Base-by-base conservation (phyloP, 2,329 filamentous ascomycete genomes). In the Clonostachys byssicola region DNA sequence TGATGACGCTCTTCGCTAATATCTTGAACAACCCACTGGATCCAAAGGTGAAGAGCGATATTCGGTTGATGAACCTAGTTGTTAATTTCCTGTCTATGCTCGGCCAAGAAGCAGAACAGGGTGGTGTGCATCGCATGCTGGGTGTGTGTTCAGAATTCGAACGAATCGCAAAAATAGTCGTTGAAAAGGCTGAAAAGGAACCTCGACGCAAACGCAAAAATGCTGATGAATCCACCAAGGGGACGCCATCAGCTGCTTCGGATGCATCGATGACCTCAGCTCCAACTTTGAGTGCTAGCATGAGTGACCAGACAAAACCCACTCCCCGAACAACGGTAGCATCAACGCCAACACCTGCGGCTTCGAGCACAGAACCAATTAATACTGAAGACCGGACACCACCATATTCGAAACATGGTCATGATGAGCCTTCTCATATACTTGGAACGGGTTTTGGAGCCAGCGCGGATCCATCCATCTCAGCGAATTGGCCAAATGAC, bases 121-220 rank as follows among this genome's bases (percentile, higher is more conserved):
- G 91, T 40, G 92, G 89, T 57, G 89, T 97, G 6, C 89, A 90
- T 62, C 88, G 94, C 44, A 97, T 97, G 90, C 80, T 96, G 16
- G 87, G 86, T 20, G 86, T 97, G 2, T 97, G 92, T 65, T 83
- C 89, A n/a, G 94, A 99, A 60, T 99, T 99, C 57, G 92, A 96
- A 64, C 84, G 94, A 49, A 96, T 99, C 53, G 91, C 91, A 35
- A 89, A 86, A 60, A 83, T 91, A 4, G 90, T 96, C 9, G 84
- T 97, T 42, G 92, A 97, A 50, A 95, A 92, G 63, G 82, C 89
- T 1, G 92, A 97, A 61, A 90, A 87, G 59, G 92, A 97, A 45
- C 81, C 88, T 35, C 82, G 89, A 49, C 83, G 89, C 48, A 97
- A 97, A 73, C 83, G 92, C 51, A 96, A 95, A 76, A 83, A 79